Evolutionary conservation across 805 yeast genomes (phyloP), one percentile per base, ranked within the genome.

Genomic region (Kodamaea kakaduensis): DNA sequence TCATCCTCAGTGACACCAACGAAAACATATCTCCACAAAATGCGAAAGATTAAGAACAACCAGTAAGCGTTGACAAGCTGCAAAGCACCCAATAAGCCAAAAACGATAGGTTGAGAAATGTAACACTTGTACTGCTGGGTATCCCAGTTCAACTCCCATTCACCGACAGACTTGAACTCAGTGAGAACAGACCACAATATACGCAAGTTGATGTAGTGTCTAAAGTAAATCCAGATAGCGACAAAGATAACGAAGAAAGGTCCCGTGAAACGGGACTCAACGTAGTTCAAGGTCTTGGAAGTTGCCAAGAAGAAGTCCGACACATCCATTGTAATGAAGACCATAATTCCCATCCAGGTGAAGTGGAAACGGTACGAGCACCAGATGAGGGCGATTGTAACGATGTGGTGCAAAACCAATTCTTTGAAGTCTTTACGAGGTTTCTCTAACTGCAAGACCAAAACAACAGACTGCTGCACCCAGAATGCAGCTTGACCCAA

Each of bases 111-210:
- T 64, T 86, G 95, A 16, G 97, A 82, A 46, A 93, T 85, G 83
- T 87, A 87, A 64, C 97, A 93, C 63, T 93, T 93, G 68, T 90
- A 93, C 59, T 93, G 96, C 59, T 89, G 90, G 19, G 93, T 80
- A 9, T 74, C 84, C 78, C 86, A 93, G 67, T 87, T 78, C 48
- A 93, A 69, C 38, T 72, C 73, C 61, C 71, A 88, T 37, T 81
- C 80, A 25, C 98, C 98, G 16, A 85, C 87, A 2, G 94, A 76
- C 46, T 71, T 75, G 64, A 85, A 93, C 59, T 88, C 95, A 13
- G 96, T 88, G 36, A 83, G 64, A 12, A 86, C 80, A 1, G 95
- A 83, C 81, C 84, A 84, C 48, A 93, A 70, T 43, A 93, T 84
- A 51, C 69, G 76, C 41, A 90, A 50, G 59, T 89, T 93, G 47